phyloP scores from a whole-genome alignment of 2,329 filamentous ascomycete genomes.

The Pseudogymnoascus sp. region DNA sequence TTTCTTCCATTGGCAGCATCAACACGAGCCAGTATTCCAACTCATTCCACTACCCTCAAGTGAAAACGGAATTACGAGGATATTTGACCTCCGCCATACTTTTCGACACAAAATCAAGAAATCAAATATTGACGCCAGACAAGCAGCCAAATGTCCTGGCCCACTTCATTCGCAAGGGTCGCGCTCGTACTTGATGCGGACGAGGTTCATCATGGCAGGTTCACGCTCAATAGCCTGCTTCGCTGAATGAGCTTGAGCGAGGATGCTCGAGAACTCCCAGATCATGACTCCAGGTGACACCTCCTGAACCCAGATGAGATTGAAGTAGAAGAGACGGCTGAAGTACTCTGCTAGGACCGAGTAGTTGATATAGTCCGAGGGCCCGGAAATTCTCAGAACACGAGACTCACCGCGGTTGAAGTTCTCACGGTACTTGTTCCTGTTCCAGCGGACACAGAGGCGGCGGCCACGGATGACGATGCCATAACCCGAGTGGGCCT shows the following conservation, averaged over 20 bases:
- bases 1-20: not conserved
- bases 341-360: constrained; percentile 11
- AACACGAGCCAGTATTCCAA: not conserved
- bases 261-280: constrained; percentile 12
- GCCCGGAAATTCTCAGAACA: constrained; percentile 14
- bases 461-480: constrained; percentile 12
- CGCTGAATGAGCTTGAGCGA: constrained; percentile 9
- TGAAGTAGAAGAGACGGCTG: constrained; percentile 13
- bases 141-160: not conserved
- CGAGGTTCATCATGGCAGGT: not conserved
- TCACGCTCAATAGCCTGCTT: constrained; percentile 12
- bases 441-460: constrained; percentile 14
- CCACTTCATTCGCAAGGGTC: constrained; percentile 2
- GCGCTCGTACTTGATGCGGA: not conserved
- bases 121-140: not conserved
- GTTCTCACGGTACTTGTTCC: constrained; percentile 11
- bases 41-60: not conserved
- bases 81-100: not conserved
- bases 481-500: not conserved
- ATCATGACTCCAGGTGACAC: not conserved
- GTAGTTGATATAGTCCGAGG: not conserved
- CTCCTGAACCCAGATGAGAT: constrained; percentile 12
- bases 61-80: not conserved
- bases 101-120: not conserved
- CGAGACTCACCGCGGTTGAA: constrained; percentile 13